Evolutionary conservation across 768 basidiomycete genomes (phyloP).

Genomic region (Piloderma croceum): DNA sequence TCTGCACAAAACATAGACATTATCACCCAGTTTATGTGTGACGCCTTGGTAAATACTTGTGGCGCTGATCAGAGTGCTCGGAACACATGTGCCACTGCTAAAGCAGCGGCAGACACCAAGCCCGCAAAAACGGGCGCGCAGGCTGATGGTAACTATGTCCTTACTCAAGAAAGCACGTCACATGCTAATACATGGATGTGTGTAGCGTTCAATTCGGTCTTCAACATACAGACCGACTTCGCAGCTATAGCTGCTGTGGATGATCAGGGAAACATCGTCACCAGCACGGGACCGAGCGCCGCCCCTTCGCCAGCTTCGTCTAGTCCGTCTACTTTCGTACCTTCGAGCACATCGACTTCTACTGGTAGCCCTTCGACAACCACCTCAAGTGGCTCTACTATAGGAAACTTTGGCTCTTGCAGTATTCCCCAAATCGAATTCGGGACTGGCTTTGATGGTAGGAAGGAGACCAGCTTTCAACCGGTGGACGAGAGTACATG

Average conservation of each 20-base stretch:
- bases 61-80: conserved; percentile 50
- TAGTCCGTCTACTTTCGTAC: conserved; percentile 3
- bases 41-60: conserved; percentile 47
- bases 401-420: conserved; percentile 31
- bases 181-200: too few species aligned
- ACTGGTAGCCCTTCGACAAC: conserved; percentile 16
- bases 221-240: conserved; percentile 35
- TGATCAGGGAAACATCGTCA: conserved; percentile 31
- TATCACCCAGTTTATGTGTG: conserved; percentile 54
- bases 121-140: conserved; percentile 43
- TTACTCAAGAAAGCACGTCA: conserved; percentile 38
- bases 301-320: conserved; percentile 17
- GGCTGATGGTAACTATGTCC: conserved; percentile 48
- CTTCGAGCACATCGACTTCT: neutral
- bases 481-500: conserved; percentile 41
- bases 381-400: too few species aligned
- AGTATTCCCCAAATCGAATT: conserved; percentile 49
- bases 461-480: conserved; percentile 50
- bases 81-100: conserved; percentile 40
- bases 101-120: conserved; percentile 36
- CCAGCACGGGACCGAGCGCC: conserved; percentile 8
- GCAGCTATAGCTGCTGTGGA: conserved; percentile 32
- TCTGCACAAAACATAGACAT: conserved; percentile 52
- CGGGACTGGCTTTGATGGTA: conserved; percentile 46
- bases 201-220: conserved; percentile 31